Evolutionary conservation across 148 eudicot species (phyloP).

Genomic region (Cornus florida): DNA sequence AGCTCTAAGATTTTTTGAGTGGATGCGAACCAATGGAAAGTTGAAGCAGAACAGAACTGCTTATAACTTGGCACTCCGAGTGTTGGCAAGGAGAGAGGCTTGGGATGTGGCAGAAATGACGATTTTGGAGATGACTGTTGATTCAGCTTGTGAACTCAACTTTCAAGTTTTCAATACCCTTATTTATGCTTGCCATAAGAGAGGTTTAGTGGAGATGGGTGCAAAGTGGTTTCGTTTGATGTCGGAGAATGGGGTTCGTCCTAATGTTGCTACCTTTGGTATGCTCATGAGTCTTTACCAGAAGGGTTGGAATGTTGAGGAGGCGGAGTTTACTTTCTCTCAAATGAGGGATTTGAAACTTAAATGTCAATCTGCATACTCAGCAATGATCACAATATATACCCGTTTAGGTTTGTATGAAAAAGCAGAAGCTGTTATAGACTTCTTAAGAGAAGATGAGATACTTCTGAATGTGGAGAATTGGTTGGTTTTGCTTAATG

Average conservation of each 20-base stretch:
- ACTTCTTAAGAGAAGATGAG: slow-evolving; percentile 53
- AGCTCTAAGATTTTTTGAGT: slow-evolving; percentile 59
- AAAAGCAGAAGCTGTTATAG: slow-evolving; percentile 71
- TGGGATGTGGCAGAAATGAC: slow-evolving; percentile 71
- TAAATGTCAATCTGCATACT: slow-evolving; percentile 76
- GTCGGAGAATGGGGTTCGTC: slow-evolving; percentile 65
- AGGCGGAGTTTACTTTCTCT: slow-evolving; percentile 75
- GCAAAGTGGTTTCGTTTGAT: slow-evolving; percentile 75
- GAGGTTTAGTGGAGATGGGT: slow-evolving; percentile 58
- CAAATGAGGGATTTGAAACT: slow-evolving; percentile 56
- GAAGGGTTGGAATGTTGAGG: slow-evolving; percentile 69
- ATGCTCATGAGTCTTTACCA: slow-evolving; percentile 86
- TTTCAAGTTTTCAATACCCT: slow-evolving; percentile 79
- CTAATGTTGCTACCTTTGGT: slow-evolving; percentile 94
- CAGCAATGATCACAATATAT: slow-evolving; percentile 89
- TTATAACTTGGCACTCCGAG: slow-evolving; percentile 67
- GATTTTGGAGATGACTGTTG: slow-evolving; percentile 62
- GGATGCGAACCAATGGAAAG: slow-evolving; percentile 80
- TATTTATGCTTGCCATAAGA: slow-evolving; percentile 76
- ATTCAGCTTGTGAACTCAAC: slow-evolving; percentile 62
- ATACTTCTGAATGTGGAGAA: slow-evolving; percentile 66
- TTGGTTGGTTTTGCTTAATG: slow-evolving; percentile 85
- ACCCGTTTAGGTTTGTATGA: slow-evolving; percentile 69
- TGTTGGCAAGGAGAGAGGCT: slow-evolving; percentile 71
- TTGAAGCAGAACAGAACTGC: slow-evolving; percentile 62